Evolutionary conservation across 305 asterid species (phyloP).

Genomic region (Striga hermonthica): DNA sequence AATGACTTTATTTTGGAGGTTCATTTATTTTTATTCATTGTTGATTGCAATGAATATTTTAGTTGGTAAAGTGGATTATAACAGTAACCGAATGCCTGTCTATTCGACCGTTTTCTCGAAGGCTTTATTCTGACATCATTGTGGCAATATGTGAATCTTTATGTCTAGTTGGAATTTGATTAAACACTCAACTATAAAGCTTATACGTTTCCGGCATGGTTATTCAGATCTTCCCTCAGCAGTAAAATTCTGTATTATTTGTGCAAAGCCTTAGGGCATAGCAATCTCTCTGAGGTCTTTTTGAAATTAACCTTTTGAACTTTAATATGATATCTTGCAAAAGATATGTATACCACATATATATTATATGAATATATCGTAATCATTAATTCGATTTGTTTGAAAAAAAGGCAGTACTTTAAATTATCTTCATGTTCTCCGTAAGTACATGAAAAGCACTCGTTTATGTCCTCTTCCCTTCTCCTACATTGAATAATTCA

Average conservation of each 20-base stretch:
- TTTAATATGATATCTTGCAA: too few species aligned
- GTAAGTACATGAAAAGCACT: too few species aligned
- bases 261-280: background rate
- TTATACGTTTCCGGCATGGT: background rate
- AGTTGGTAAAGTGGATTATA: constrained; percentile 2
- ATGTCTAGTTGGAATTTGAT: background rate
- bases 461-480: too few species aligned
- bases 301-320: too few species aligned
- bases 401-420: too few species aligned
- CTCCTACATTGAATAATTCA: too few species aligned
- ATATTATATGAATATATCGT: too few species aligned
- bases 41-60: background rate
- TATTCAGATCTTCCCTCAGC: background rate
- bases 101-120: background rate
- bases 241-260: background rate
- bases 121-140: background rate
- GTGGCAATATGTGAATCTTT: background rate
- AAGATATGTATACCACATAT: too few species aligned
- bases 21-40: background rate
- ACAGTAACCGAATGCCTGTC: background rate
- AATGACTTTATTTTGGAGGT: constrained; percentile 1
- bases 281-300: background rate
- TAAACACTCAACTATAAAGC: background rate
- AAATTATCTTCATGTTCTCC: too few species aligned
- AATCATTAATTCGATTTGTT: too few species aligned